These are phyloP conservation scores for Amaranthus cruentus DNA, from an alignment of 148 eudicot genomes.

Conservation along the genomic window DNA sequence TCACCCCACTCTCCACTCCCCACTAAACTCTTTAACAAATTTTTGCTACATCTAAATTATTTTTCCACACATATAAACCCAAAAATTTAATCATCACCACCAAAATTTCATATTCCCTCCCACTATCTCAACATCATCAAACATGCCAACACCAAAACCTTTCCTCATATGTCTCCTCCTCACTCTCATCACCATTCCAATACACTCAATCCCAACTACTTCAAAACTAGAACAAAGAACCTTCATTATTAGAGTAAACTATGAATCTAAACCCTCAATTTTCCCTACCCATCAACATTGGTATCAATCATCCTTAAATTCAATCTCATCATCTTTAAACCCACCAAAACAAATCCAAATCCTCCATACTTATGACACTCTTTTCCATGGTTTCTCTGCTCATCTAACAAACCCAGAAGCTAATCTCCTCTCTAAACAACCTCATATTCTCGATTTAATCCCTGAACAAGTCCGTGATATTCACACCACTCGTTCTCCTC, in stretches of 20 bases:
- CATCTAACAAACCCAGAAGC: constrained; percentile 49
- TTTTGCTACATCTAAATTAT: background rate
- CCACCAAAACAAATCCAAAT: constrained; percentile 20
- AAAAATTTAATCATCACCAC: too few relatives aligned
- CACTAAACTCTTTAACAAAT: background rate
- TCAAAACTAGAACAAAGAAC: constrained; percentile 38
- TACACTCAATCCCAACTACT: constrained; percentile 24
- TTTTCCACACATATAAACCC: background rate
- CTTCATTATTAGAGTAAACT: constrained; percentile 67
- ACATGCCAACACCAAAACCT: constrained; percentile 7
- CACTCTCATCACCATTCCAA: constrained; percentile 6
- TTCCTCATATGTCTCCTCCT: background rate
- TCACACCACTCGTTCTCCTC: constrained; percentile 84
- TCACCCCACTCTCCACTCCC: background rate
- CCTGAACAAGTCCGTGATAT: constrained; percentile 66
- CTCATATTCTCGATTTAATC: constrained; percentile 50
- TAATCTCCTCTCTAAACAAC: constrained; percentile 28
- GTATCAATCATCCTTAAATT: constrained; percentile 66
- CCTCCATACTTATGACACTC: constrained; percentile 64
- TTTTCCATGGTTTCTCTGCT: constrained; percentile 88
- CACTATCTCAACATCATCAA: background rate
- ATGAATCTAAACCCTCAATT: constrained; percentile 55
- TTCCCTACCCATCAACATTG: constrained; percentile 78
- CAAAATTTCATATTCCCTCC: too few relatives aligned
- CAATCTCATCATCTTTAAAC: constrained; percentile 24